Base-by-base conservation (phyloP, 179 eudicot species). In the Corrigiola litoralis region DNA sequence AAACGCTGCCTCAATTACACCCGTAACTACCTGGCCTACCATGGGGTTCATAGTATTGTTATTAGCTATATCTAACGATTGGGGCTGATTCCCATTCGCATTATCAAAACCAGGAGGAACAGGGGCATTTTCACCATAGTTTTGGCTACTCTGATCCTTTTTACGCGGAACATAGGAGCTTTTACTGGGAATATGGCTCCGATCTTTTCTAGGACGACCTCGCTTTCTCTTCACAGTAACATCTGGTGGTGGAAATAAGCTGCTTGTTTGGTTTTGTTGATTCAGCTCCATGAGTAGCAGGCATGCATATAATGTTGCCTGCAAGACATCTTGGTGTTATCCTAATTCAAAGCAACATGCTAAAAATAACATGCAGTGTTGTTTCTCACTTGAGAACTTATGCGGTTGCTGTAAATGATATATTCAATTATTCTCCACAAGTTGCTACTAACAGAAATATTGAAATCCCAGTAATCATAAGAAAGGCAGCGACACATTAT, bases 161-260 rank as follows among this genome's bases (percentile, higher is more conserved):
- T 49, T 51, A 37, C 55, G 69, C 1, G 73, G 67, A 12, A 49
- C 18, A 40, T 52, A 47, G 42, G 66, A 34, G 55, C 23, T 33
- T 68, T 51, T 64, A 1, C 54, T 61, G 27, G 75, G 80, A 14
- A 33, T 69, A 46, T 72, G 80, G 64, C 74, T 79, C n/a, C 59
- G 75, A 71, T 87, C 90, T 79, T 87, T 94, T 34, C 89, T 85
- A 9, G 98, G 98, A 54, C 98, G 95, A 40, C 99, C 99, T 27
- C 99, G 82, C 75, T 80, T 84, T 63, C 90, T 82, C 68, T 86
- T 87, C 41, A 72, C 55, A 13, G 84, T 80, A 31, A 49, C 60
- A 54, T 28, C 66, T 42, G 72, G 61, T 17, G 77, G 66, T 51
- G 65, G 42, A 65, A 73, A 60, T 11, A 72, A 44, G 68, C 36